Evolutionary conservation across 1,284 basidiomycete genomes (phyloP), one percentile per base, ranked within the genome.

Genomic region (Rugosomyces carneus): DNA sequence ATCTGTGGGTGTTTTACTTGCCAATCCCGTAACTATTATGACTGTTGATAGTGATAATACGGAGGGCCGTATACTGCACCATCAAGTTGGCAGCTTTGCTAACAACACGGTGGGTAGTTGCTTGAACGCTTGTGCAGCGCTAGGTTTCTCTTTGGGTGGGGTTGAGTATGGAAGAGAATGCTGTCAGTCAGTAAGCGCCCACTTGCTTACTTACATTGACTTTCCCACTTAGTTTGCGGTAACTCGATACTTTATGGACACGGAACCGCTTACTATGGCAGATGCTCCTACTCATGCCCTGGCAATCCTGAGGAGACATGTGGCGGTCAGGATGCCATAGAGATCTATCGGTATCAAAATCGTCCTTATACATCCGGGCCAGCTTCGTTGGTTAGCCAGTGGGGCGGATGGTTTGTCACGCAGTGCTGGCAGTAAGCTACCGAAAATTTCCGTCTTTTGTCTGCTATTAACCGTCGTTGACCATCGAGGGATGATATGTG

Each of bases 121-220:
- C 35, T 45, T 55, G 10, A 47, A 54, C 29, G 29, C 44, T 10
- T 60, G 59, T 43, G 49, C 45, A 18, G 40, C 42, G 9, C 45
- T 42, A 24, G 54, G 54, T 8, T 59, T 47, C 24, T 27, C 50
- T 0, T 49, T 59, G 19, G 58, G 44, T 29, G 57, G 57, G 0
- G 50, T 60, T 11, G 57, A 59, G 23, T 58, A 46, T 38, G 57
- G 52, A 5, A 29, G 48, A 5, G 56, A 60, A 40, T 60, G 59
- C 37, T 59, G 59, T 60, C 13, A 41, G 59, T 55, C n/a, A 16
- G 19, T n/a, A n/a, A n/a, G n/a, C n/a, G n/a, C n/a, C n/a, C n/a
- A n/a, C n/a, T n/a, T n/a, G n/a, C n/a, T n/a, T n/a, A n/a, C n/a
- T n/a, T n/a, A 8, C 5, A 31, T 6, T 31, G 11, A 31, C 29